A percentile compares a stretch with the other conserved stretches of the same genome.
These are phyloP conservation scores for Andrographis paniculata DNA, from an alignment of 305 asterid species.

Conservation along the genomic window DNA sequence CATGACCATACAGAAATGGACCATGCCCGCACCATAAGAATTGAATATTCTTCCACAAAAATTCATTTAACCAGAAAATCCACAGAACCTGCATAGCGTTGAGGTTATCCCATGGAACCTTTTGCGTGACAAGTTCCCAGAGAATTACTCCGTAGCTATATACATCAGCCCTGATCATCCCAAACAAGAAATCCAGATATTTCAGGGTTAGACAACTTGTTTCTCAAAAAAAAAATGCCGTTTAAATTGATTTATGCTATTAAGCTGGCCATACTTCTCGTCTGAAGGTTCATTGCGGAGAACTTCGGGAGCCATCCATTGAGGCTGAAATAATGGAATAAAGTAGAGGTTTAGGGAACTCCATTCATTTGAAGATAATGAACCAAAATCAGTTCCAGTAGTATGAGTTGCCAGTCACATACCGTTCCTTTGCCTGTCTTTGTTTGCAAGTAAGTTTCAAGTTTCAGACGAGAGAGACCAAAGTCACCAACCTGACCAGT, in stretches of 20 bases:
- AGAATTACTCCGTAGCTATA: slow-evolving; percentile 95
- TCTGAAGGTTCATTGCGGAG: slow-evolving; percentile 89
- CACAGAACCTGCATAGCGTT: slow-evolving; percentile 79
- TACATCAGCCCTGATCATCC: slow-evolving; percentile 62
- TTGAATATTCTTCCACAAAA: too few relatives aligned
- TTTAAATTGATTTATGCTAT: slow-evolving; percentile 5
- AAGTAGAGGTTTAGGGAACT: slow-evolving; percentile 12
- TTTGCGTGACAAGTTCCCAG: slow-evolving; percentile 88
- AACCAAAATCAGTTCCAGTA: neutral
- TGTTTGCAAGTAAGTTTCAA: slow-evolving; percentile 76
- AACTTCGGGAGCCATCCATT: slow-evolving; percentile 99
- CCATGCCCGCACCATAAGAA: slow-evolving; percentile 2
- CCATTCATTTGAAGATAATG: slow-evolving; percentile 2
- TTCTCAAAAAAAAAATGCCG: neutral
- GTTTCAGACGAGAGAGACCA: slow-evolving; percentile 88
- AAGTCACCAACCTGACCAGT: slow-evolving; percentile 83
- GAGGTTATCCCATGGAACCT: slow-evolving; percentile 93
- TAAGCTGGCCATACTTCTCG: slow-evolving; percentile 61
- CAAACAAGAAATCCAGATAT: slow-evolving; percentile 12
- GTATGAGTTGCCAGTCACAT: slow-evolving; percentile 22
- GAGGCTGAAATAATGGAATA: slow-evolving; percentile 60
- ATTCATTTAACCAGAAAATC: neutral
- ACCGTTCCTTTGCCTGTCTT: slow-evolving; percentile 93
- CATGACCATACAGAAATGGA: neutral
- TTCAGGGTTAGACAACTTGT: slow-evolving; percentile 5